Percentiles rank a stretch among this genome's conserved stretches.
These are phyloP conservation scores for Diddensiella transvaalensis DNA, from an alignment of 805 yeast genomes.

Conservation along the genomic window DNA sequence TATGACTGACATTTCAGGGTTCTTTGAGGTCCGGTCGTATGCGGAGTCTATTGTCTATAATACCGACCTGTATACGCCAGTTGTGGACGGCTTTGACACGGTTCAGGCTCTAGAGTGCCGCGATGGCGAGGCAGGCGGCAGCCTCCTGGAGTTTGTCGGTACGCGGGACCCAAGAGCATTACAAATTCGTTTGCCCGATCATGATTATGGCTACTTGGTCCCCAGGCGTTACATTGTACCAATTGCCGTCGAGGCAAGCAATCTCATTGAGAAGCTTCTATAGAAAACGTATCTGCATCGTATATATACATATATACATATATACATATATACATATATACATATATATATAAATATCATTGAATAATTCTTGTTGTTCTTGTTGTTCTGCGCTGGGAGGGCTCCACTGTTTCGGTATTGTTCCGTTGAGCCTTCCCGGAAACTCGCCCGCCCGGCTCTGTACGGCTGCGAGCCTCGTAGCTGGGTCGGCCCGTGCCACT, in stretches of 20 bases:
- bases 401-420: no score
- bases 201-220: conserved; percentile 75
- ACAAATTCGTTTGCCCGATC: conserved; percentile 74
- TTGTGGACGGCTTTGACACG: conserved; percentile 48
- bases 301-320: not conserved
- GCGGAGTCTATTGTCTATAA: conserved; percentile 63
- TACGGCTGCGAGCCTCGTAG: no score
- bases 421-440: no score
- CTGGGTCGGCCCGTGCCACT: no score
- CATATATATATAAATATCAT: no score
- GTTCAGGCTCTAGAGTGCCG: conserved; percentile 76
- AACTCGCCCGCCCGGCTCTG: no score
- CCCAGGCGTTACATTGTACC: conserved; percentile 69
- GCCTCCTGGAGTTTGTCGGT: conserved; percentile 80
- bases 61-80: not conserved
- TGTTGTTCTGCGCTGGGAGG: no score
- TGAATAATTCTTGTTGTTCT: no score
- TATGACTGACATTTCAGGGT: conserved; percentile 48
- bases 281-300: no score
- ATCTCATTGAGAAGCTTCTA: conserved; percentile 26
- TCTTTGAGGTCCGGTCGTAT: conserved; percentile 79
- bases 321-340: no score
- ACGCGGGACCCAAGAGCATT: conserved; percentile 82
- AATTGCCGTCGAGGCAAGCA: conserved; percentile 69
- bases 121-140: conserved; percentile 73